Evolutionary conservation across 2,329 filamentous ascomycete species (phyloP).

Genomic region (Diaporthe helianthi): DNA sequence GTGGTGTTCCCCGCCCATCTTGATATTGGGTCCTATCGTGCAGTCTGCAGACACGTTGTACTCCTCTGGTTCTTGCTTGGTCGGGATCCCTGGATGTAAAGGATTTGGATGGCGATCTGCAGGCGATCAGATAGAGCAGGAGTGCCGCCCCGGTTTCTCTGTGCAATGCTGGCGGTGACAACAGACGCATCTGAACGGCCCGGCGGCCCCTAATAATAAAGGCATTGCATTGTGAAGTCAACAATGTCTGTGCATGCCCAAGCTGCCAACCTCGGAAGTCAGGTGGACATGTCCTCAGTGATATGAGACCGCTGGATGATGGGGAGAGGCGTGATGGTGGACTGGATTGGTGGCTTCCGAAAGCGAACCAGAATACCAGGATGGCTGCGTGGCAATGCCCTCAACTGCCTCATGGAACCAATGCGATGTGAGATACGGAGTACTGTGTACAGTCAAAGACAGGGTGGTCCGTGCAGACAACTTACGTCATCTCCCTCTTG

Average conservation of each 20-base stretch:
- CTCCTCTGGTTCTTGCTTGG: neutral
- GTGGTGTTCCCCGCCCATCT: conserved; percentile 19
- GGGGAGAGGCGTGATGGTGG: conserved; percentile 11
- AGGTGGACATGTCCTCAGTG: neutral
- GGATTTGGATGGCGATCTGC: conserved; percentile 27
- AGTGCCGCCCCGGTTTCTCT: neutral
- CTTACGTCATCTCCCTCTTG: neutral
- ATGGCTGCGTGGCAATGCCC: neutral
- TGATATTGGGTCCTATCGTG: conserved; percentile 23
- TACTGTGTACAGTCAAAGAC: too few relatives aligned
- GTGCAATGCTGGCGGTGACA: conserved; percentile 17
- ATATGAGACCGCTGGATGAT: neutral
- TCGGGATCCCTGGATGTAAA: neutral
- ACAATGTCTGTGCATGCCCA: too few relatives aligned
- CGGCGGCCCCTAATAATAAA: too few relatives aligned
- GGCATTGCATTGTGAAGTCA: too few relatives aligned
- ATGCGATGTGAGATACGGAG: conserved; percentile 5
- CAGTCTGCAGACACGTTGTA: too few relatives aligned
- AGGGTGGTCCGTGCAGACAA: neutral
- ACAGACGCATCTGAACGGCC: too few relatives aligned
- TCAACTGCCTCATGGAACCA: too few relatives aligned
- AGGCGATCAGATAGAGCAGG: conserved; percentile 14
- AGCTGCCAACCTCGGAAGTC: too few relatives aligned
- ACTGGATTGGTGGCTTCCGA: conserved; percentile 18
- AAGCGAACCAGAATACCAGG: conserved; percentile 21